Evolutionary conservation across 495 filamentous ascomycete species (phyloP).

Genomic region (Xylaria grammica): DNA sequence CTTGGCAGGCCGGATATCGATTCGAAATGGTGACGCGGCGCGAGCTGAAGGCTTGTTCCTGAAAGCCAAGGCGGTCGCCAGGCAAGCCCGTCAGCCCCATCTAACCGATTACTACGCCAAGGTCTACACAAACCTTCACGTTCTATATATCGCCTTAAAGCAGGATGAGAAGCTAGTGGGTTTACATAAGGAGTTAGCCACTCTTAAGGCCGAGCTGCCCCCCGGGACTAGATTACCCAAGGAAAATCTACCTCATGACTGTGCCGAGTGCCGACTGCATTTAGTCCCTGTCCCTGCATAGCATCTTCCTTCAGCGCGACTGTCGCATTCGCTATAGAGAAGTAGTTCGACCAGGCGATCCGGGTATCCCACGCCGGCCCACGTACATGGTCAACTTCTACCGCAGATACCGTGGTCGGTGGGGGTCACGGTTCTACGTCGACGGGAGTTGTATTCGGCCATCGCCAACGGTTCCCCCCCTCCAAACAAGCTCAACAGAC

Average conservation of each 20-base stretch:
- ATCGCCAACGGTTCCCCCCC: background rate
- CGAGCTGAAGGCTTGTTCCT: constrained; percentile 23
- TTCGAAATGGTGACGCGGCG: constrained; percentile 18
- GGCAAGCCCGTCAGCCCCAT: background rate
- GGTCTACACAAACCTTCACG: constrained; percentile 20
- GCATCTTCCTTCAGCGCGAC: background rate
- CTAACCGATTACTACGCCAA: constrained; percentile 17
- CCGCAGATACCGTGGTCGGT: background rate
- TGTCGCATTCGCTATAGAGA: background rate
- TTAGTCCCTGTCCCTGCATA: background rate
- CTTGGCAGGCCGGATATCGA: constrained; percentile 20
- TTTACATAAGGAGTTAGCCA: constrained; percentile 3
- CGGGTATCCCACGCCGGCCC: background rate
- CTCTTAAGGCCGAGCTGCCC: constrained; percentile 3
- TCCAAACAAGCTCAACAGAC: background rate
- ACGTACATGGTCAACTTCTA: background rate
- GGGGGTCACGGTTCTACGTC: background rate
- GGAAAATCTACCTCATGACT: constrained; percentile 8
- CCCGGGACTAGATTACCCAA: constrained; percentile 5
- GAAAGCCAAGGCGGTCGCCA: constrained; percentile 15
- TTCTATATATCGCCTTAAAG: constrained; percentile 14
- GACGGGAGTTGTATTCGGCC: background rate
- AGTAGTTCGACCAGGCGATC: background rate
- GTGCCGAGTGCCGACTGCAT: background rate
- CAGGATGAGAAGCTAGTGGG: constrained; percentile 16